These are phyloP conservation scores for Thelonectria olida DNA, from an alignment of 2,329 filamentous ascomycete genomes.

Conservation along the genomic window DNA sequence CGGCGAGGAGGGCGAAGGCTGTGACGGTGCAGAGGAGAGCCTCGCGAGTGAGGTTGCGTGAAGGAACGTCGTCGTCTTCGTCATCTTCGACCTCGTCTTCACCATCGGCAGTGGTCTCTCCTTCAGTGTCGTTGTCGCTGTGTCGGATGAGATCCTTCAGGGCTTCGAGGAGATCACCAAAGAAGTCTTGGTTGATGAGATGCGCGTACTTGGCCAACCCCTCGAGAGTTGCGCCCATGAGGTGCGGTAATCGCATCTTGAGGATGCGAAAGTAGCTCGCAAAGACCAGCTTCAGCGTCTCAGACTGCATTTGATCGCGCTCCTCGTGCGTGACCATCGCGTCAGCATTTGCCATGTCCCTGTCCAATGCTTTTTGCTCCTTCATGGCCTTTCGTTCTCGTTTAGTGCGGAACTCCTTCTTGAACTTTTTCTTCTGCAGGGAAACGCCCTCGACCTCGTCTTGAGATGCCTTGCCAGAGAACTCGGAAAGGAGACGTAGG, in stretches of 20 bases:
- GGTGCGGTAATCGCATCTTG: constrained; percentile 79
- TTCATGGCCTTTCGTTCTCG: constrained; percentile 82
- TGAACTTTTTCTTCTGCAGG: constrained; percentile 77
- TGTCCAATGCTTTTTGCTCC: constrained; percentile 87
- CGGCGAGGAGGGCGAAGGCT: constrained; percentile 93
- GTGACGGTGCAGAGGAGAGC: constrained; percentile 94
- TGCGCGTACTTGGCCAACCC: constrained; percentile 93
- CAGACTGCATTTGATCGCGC: constrained; percentile 90
- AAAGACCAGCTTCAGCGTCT: constrained; percentile 96
- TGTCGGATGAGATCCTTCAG: constrained; percentile 90
- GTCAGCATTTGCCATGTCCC: constrained; percentile 93
- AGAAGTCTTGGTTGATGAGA: constrained; percentile 99
- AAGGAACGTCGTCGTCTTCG: constrained; percentile 56
- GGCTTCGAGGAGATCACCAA: constrained; percentile 93
- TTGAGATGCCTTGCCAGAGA: constrained; percentile 83
- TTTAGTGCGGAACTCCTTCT: constrained; percentile 90
- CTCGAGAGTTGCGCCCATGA: constrained; percentile 98
- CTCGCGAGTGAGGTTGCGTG: constrained; percentile 83
- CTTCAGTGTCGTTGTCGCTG: constrained; percentile 66
- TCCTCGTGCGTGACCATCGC: constrained; percentile 92
- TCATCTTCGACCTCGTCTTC: constrained; percentile 51
- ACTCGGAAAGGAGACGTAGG: constrained; percentile 87
- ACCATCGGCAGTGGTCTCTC: constrained; percentile 53
- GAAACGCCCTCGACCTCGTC: constrained; percentile 71
- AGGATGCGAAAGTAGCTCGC: constrained; percentile 94